phyloP scores from a whole-genome alignment of 148 eudicot species.

The Persicaria tinctoria region DNA sequence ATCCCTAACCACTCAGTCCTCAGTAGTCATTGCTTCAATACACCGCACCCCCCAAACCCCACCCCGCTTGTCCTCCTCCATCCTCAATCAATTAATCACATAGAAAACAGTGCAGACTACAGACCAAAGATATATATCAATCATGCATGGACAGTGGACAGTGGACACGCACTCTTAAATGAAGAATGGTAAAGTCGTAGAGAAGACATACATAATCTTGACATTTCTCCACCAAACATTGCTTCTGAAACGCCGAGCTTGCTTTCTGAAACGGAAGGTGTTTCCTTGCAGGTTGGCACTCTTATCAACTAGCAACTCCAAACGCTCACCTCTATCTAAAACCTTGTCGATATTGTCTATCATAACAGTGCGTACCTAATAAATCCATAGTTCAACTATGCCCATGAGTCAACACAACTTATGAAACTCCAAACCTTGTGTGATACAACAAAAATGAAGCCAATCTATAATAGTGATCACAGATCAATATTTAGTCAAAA shows the following conservation, averaged over 20 bases:
- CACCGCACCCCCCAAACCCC: background rate
- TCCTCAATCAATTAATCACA: background rate
- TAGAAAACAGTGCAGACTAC: background rate
- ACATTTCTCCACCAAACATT: constrained; percentile 95
- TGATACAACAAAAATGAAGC: background rate
- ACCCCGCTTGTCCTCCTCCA: background rate
- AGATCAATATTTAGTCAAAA: background rate
- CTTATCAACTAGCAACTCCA: constrained; percentile 90
- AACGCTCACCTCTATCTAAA: constrained; percentile 88
- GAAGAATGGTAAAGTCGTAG: background rate
- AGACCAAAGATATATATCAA: constrained; percentile 1
- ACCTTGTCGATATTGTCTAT: constrained; percentile 97
- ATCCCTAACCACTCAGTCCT: background rate
- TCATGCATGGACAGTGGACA: background rate
- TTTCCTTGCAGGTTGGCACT: constrained; percentile 82
- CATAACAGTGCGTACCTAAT: constrained; percentile 88
- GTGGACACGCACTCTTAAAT: background rate
- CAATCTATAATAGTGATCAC: background rate
- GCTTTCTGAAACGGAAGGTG: constrained; percentile 86
- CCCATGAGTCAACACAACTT: background rate
- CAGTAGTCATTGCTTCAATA: background rate
- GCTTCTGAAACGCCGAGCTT: constrained; percentile 84
- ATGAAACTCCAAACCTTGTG: background rate
- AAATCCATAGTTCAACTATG: background rate
- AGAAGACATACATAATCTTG: constrained; percentile 71